phyloP scores from a whole-genome alignment of 139 green algal genomes.

The Tetradesmus lagerheimii region DNA sequence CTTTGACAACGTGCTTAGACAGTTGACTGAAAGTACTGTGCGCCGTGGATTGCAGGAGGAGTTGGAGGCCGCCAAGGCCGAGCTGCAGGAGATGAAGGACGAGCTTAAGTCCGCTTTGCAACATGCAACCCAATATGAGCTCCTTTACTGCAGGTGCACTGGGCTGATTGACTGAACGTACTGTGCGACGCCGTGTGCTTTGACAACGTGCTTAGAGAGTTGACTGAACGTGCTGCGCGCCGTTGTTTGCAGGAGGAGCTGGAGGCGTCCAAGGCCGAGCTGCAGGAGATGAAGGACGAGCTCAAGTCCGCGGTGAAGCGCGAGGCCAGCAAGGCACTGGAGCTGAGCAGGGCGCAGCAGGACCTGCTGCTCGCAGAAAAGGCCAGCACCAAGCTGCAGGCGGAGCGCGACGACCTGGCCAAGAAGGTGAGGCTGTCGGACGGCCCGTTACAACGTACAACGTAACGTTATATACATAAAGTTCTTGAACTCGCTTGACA shows the following conservation, averaged over 20 bases:
- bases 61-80: neutral
- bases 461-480: too few species aligned
- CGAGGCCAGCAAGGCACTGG: conserved; percentile 28
- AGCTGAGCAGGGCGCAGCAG: conserved; percentile 33
- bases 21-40: neutral
- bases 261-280: neutral
- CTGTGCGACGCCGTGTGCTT: too few species aligned
- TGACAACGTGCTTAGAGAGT: too few species aligned
- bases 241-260: conserved; percentile 13
- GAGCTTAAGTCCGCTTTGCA: conserved; percentile 44
- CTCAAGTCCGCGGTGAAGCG: conserved; percentile 34
- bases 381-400: conserved; percentile 23
- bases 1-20: too few species aligned
- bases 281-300: conserved; percentile 21
- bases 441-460: too few species aligned
- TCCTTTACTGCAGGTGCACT: too few species aligned
- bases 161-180: too few species aligned
- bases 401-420: conserved; percentile 37
- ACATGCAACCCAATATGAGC: too few species aligned
- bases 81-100: conserved; percentile 30
- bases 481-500: too few species aligned
- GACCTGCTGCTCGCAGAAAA: conserved; percentile 48
- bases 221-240: neutral
- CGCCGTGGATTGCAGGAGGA: conserved; percentile 4
- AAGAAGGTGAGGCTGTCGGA: too few species aligned